phyloP scores from a whole-genome alignment of 2,329 filamentous ascomycete species.

The Erysiphe neolycopersici region DNA sequence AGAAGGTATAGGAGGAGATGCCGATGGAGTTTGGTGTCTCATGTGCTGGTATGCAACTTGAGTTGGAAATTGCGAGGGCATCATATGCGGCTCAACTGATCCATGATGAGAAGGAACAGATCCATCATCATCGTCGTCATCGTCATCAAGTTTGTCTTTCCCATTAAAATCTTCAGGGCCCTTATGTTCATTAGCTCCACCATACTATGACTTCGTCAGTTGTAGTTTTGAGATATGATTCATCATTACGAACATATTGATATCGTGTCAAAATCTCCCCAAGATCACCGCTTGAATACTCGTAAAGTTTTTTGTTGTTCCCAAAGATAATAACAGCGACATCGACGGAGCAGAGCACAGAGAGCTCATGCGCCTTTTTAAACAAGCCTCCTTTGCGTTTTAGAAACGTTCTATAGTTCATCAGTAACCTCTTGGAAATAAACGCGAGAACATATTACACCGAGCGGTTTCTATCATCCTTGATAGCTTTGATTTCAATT shows the following conservation, averaged over 20 bases:
- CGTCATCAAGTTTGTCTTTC: slow-evolving; percentile 48
- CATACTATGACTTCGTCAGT: slow-evolving; percentile 34
- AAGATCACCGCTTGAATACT: slow-evolving; percentile 90
- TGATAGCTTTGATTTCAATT: slow-evolving; percentile 99
- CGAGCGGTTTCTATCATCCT: slow-evolving; percentile 90
- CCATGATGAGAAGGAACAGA: slow-evolving; percentile 28
- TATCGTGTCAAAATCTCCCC: slow-evolving; percentile 69
- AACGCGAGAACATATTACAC: slow-evolving; percentile 32
- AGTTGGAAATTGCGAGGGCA: slow-evolving; percentile 43
- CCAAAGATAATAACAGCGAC: slow-evolving; percentile 97
- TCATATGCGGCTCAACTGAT: slow-evolving; percentile 26
- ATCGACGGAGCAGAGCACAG: slow-evolving; percentile 91
- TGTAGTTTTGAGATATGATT: neutral
- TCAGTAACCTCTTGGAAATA: slow-evolving; percentile 3
- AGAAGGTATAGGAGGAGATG: slow-evolving; percentile 53
- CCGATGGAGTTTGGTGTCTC: slow-evolving; percentile 56
- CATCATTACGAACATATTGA: slow-evolving; percentile 46
- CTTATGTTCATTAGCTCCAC: slow-evolving; percentile 84
- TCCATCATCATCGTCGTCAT: slow-evolving; percentile 50
- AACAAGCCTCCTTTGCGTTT: slow-evolving; percentile 97
- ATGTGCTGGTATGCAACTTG: slow-evolving; percentile 53
- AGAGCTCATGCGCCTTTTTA: slow-evolving; percentile 98
- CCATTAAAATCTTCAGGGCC: slow-evolving; percentile 79
- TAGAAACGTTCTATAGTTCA: slow-evolving; percentile 51
- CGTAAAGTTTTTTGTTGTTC: slow-evolving; percentile 96